Evolutionary conservation across 768 basidiomycete species (phyloP).

Genomic region (Hypsizygus marmoreus): DNA sequence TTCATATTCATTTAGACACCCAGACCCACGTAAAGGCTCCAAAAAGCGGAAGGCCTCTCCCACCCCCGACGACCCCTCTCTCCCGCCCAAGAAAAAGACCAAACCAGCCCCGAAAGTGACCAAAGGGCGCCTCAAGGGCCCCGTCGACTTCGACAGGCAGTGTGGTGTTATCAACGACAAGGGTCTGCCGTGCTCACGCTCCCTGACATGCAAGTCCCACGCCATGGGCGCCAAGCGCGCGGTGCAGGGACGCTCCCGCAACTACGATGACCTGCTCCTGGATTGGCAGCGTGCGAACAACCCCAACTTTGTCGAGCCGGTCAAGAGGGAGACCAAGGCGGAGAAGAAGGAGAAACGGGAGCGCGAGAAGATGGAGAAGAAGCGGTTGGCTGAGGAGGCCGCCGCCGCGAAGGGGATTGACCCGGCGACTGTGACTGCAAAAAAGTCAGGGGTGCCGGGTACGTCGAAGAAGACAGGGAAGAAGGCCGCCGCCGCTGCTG

Average conservation of each 20-base stretch:
- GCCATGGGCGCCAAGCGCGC: constrained; percentile 96
- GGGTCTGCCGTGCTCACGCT: constrained; percentile 87
- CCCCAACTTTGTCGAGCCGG: constrained; percentile 86
- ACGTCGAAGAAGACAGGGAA: constrained; percentile 63
- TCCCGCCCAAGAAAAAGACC: constrained; percentile 76
- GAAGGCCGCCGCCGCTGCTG: constrained; percentile 57
- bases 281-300: constrained; percentile 92
- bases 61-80: constrained; percentile 60
- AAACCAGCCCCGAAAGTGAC: constrained; percentile 71
- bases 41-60: constrained; percentile 87
- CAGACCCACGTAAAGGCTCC: constrained; percentile 46
- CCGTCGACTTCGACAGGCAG: constrained; percentile 88
- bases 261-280: constrained; percentile 83
- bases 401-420: constrained; percentile 63
- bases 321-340: constrained; percentile 83
- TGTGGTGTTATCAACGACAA: constrained; percentile 99
- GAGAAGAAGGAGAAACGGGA: constrained; percentile 87
- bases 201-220: constrained; percentile 97
- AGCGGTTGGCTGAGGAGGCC: constrained; percentile 67
- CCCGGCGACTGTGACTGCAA: constrained; percentile 40
- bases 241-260: constrained; percentile 81
- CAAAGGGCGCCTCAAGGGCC: constrained; percentile 80
- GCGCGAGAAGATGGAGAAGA: constrained; percentile 82
- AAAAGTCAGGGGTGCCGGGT: constrained; percentile 43
- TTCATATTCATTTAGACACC: constrained; percentile 8